phyloP scores from a whole-genome alignment of 106 monocot species.

The Dendrobium officinale region DNA sequence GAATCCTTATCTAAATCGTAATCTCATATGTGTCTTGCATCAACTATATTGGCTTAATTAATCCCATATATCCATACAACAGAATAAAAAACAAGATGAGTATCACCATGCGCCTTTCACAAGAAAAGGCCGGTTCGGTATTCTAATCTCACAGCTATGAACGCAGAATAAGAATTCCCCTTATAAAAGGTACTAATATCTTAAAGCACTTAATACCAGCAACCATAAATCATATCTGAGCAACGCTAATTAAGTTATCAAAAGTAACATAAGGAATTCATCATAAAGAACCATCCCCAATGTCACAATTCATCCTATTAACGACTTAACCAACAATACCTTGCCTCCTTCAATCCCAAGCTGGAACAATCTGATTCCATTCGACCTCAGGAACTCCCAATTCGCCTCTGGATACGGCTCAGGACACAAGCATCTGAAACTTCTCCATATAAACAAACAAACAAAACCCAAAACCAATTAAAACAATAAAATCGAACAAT shows the following conservation, averaged over 20 bases:
- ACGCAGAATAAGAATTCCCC: neutral
- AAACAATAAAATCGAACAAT: neutral
- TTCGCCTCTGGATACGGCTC: constrained; percentile 20
- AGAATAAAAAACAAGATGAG: neutral
- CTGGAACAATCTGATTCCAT: constrained; percentile 25
- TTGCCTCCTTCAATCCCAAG: constrained; percentile 23
- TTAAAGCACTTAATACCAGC: neutral
- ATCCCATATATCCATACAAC: too few species aligned
- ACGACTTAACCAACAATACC: constrained; percentile 6
- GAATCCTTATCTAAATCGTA: too few species aligned
- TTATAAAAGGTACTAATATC: neutral
- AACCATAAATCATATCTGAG: neutral
- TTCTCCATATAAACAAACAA: neutral
- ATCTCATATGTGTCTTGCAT: too few species aligned
- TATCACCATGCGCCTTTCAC: neutral
- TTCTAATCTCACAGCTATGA: neutral
- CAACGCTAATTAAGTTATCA: neutral
- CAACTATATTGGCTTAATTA: too few species aligned
- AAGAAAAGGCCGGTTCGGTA: neutral
- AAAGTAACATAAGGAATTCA: neutral
- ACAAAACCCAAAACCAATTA: neutral
- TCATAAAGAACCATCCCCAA: neutral
- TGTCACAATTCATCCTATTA: neutral
- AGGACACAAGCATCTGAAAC: constrained; percentile 19
- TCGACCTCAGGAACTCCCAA: constrained; percentile 12